A percentile compares a stretch with the other conserved stretches of the same genome.
These are phyloP conservation scores for Hypoxylon cercidicola DNA, from an alignment of 495 filamentous ascomycete genomes.

Conservation along the genomic window DNA sequence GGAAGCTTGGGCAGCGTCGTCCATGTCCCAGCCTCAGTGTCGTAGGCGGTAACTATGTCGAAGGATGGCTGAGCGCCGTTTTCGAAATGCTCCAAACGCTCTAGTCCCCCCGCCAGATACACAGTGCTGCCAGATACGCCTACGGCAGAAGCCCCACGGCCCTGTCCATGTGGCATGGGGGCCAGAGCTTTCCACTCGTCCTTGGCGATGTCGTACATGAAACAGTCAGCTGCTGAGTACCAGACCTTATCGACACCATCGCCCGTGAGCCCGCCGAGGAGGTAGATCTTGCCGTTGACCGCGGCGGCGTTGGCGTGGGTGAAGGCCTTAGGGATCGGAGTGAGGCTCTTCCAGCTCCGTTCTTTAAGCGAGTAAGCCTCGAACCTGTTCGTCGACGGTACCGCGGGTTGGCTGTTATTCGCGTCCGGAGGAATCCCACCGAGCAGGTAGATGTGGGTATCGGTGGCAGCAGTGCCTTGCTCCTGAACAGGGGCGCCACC, in stretches of 20 bases:
- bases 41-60: conserved; percentile 47
- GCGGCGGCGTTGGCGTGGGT: conserved; percentile 51
- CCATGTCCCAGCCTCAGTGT: conserved; percentile 47
- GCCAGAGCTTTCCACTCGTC: conserved; percentile 36
- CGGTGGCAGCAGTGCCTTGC: conserved; percentile 37
- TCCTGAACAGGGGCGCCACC: conserved; percentile 40
- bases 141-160: conserved; percentile 38
- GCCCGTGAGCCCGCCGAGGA: conserved; percentile 49
- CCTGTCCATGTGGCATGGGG: conserved; percentile 36
- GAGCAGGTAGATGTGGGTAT: conserved; percentile 39
- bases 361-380: conserved; percentile 25
- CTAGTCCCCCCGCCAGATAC: conserved; percentile 44
- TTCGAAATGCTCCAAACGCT: background rate
- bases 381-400: conserved; percentile 20
- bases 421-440: conserved; percentile 37
- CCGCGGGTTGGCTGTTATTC: background rate
- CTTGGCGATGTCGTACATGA: conserved; percentile 39
- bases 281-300: conserved; percentile 51
- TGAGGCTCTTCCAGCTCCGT: conserved; percentile 44
- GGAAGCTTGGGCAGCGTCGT: conserved; percentile 47
- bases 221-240: conserved; percentile 28
- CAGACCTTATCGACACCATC: conserved; percentile 20
- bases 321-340: conserved; percentile 42
- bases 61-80: conserved; percentile 25
- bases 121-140: conserved; percentile 39